phyloP scores from a whole-genome alignment of 2,329 filamentous ascomycete genomes.

The Capronia americana region DNA sequence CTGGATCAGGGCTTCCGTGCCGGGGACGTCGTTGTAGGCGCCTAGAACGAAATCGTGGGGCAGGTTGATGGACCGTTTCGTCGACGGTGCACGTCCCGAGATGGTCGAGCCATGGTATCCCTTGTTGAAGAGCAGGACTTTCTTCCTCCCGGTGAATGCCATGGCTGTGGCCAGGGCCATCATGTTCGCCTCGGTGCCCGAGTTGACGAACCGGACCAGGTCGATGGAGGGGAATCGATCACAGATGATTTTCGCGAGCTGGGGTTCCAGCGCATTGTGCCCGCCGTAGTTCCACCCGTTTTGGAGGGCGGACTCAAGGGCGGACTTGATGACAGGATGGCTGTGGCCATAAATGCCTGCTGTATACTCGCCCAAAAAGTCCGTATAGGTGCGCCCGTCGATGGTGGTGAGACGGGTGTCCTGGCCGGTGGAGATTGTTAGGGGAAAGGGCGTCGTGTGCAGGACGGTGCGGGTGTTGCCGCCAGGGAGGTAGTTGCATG shows the following conservation, averaged over 20 bases:
- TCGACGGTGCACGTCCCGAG: constrained; percentile 42
- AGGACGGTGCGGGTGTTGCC: constrained; percentile 45
- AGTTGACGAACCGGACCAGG: constrained; percentile 67
- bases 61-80: constrained; percentile 53
- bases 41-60: constrained; percentile 66
- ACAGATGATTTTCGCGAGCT: constrained; percentile 60
- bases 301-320: constrained; percentile 55
- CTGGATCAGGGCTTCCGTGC: constrained; percentile 54
- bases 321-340: constrained; percentile 59
- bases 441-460: constrained; percentile 44
- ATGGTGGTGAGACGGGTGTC: constrained; percentile 44
- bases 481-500: constrained; percentile 41
- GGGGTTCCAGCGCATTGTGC: constrained; percentile 59
- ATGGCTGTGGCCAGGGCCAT: constrained; percentile 60
- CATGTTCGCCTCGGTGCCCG: constrained; percentile 69
- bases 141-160: constrained; percentile 25
- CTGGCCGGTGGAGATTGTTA: constrained; percentile 43
- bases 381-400: constrained; percentile 55
- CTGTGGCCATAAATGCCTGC: constrained; percentile 72
- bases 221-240: constrained; percentile 58
- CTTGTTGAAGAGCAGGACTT: constrained; percentile 25
- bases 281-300: constrained; percentile 63
- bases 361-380: constrained; percentile 68
- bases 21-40: constrained; percentile 65
- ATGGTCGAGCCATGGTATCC: constrained; percentile 75